Evolutionary conservation across 768 basidiomycete genomes (phyloP).

Genomic region (Cyclocybe aegerita): DNA sequence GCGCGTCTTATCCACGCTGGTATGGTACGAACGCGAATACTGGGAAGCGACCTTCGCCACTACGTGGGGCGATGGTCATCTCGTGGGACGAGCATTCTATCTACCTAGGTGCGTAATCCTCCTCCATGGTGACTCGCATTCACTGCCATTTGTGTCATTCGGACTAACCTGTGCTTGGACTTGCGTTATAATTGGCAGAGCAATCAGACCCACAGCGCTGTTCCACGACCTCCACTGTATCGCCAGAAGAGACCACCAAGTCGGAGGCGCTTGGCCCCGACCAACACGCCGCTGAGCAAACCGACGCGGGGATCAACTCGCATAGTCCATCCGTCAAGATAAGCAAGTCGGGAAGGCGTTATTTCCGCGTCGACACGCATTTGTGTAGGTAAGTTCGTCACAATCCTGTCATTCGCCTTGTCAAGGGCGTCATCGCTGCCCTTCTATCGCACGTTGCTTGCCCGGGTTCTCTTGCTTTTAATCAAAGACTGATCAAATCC

Average conservation of each 20-base stretch:
- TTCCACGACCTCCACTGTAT: too few species aligned
- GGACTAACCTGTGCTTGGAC: neutral
- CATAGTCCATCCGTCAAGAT: constrained; percentile 11
- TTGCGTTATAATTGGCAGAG: constrained; percentile 1
- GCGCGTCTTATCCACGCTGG: constrained; percentile 20
- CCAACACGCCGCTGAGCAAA: constrained; percentile 1
- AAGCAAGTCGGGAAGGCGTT: constrained; percentile 17
- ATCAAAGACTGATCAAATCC: neutral
- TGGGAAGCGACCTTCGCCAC: constrained; percentile 27
- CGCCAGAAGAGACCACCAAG: neutral
- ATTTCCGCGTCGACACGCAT: constrained; percentile 21
- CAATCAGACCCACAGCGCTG: constrained; percentile 3
- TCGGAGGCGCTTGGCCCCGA: neutral
- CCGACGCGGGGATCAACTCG: neutral
- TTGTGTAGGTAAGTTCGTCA: constrained; percentile 15
- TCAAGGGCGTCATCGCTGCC: neutral
- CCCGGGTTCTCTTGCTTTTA: neutral
- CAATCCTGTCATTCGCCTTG: constrained; percentile 2
- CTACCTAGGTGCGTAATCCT: constrained; percentile 24
- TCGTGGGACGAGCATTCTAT: constrained; percentile 31
- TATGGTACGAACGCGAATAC: constrained; percentile 6
- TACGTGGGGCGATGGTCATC: constrained; percentile 32
- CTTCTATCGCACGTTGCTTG: neutral
- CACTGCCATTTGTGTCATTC: too few species aligned
- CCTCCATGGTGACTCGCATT: neutral